Conservation (phyloP, 1,284 basidiomycete species). For the Gymnopus androsaceus region DNA sequence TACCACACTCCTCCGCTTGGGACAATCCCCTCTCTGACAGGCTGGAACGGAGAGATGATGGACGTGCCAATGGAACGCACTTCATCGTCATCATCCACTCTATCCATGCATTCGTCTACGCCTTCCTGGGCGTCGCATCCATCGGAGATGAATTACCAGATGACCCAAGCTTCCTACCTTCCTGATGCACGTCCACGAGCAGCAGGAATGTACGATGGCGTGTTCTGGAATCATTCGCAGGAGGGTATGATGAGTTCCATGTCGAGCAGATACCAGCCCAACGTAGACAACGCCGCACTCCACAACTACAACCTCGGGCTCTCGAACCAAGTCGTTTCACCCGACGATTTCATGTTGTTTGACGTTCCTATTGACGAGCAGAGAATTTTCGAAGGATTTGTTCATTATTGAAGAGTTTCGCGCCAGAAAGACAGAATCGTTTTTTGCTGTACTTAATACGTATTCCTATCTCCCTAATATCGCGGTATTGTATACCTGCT, state of each 20-base stretch:
- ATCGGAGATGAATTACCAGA: background rate
- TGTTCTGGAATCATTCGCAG: background rate
- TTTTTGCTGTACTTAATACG: too few species aligned
- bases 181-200: background rate
- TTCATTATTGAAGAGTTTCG: background rate
- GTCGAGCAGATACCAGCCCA: background rate
- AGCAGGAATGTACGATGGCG: too few species aligned
- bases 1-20: conserved; percentile 27
- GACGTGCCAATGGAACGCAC: background rate
- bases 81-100: background rate
- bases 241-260: too few species aligned
- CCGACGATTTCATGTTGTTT: background rate
- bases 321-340: background rate
- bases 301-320: background rate
- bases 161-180: background rate
- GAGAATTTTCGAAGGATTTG: conserved; percentile 12
- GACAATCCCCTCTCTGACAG: conserved; percentile 32
- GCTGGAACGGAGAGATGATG: conserved; percentile 28
- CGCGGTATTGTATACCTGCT: too few species aligned
- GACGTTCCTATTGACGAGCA: conserved; percentile 34
- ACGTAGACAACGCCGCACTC: background rate
- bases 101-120: background rate
- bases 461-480: too few species aligned
- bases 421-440: too few species aligned
- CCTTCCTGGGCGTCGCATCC: background rate